Evolutionary conservation across 495 filamentous ascomycete species (phyloP).

Genomic region (Aspergillus carlsbadensis): DNA sequence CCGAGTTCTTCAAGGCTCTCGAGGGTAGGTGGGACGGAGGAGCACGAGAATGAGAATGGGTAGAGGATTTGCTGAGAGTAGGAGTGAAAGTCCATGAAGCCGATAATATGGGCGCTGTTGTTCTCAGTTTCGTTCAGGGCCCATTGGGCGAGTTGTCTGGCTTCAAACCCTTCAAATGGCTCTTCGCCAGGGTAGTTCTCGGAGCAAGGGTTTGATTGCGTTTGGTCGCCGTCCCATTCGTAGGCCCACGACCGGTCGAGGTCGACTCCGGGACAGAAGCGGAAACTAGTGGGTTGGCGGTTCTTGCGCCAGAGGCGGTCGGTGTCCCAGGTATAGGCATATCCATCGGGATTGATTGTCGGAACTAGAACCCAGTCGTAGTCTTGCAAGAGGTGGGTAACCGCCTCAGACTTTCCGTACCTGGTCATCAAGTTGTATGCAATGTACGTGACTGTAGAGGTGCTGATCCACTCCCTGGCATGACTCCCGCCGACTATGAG

Average conservation of each 20-base stretch:
- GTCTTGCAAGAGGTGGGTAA: slow-evolving; percentile 72
- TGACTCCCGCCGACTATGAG: slow-evolving; percentile 83
- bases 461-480: slow-evolving; percentile 94
- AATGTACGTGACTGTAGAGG: slow-evolving; percentile 85
- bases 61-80: slow-evolving; percentile 96
- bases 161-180: slow-evolving; percentile 83
- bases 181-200: slow-evolving; percentile 84
- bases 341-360: slow-evolving; percentile 89
- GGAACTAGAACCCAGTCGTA: slow-evolving; percentile 91
- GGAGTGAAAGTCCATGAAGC: slow-evolving; percentile 87
- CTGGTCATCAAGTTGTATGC: slow-evolving; percentile 85
- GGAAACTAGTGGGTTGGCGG: slow-evolving; percentile 76
- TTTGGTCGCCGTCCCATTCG: slow-evolving; percentile 71
- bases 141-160: slow-evolving; percentile 76
- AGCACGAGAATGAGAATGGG: slow-evolving; percentile 86
- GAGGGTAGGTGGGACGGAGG: slow-evolving; percentile 70
- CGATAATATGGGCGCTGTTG: slow-evolving; percentile 70
- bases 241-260: slow-evolving; percentile 84
- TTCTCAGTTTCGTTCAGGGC: slow-evolving; percentile 75
- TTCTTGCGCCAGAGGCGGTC: slow-evolving; percentile 97
- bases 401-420: slow-evolving; percentile 63
- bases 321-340: slow-evolving; percentile 87
- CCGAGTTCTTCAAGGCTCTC: slow-evolving; percentile 92
- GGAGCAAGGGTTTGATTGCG: slow-evolving; percentile 80
- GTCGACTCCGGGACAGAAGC: slow-evolving; percentile 84